Evolutionary conservation across 163 green algal species (phyloP).

Genomic region (Smithsoniella earleae): DNA sequence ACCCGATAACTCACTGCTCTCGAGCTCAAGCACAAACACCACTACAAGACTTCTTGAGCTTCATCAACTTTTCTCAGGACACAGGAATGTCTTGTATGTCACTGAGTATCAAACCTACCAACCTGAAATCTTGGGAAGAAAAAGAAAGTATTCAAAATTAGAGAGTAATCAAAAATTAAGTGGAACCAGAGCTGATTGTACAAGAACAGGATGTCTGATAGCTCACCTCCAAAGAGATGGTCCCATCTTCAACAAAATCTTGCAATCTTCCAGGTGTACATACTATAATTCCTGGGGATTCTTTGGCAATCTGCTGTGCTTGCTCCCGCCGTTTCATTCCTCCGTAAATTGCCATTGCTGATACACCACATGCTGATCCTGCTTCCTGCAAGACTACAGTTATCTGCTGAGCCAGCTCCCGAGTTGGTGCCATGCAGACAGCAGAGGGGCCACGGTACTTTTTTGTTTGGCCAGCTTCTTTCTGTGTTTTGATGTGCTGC

Average conservation of each 20-base stretch:
- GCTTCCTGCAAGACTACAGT: constrained; percentile 60
- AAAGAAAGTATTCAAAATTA: too few relatives aligned
- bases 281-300: constrained; percentile 74
- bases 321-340: constrained; percentile 80
- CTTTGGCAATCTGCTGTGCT: constrained; percentile 45
- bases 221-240: constrained; percentile 52
- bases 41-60: background rate
- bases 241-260: constrained; percentile 78
- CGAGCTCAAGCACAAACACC: background rate
- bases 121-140: background rate
- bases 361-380: constrained; percentile 44
- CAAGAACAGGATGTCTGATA: background rate
- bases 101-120: background rate
- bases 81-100: background rate
- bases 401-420: constrained; percentile 92
- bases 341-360: constrained; percentile 75
- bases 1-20: too few relatives aligned
- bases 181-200: too few relatives aligned
- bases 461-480: background rate
- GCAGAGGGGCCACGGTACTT: constrained; percentile 41
- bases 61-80: background rate
- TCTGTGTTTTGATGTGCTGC: constrained; percentile 58
- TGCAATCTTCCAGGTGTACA: constrained; percentile 88
- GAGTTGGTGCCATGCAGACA: constrained; percentile 84
- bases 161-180: too few relatives aligned